Percentiles rank a stretch among this genome's conserved stretches.
These are phyloP conservation scores for Dactylellina sp. DNA, from an alignment of 2,329 filamentous ascomycete species.

Conservation along the genomic window DNA sequence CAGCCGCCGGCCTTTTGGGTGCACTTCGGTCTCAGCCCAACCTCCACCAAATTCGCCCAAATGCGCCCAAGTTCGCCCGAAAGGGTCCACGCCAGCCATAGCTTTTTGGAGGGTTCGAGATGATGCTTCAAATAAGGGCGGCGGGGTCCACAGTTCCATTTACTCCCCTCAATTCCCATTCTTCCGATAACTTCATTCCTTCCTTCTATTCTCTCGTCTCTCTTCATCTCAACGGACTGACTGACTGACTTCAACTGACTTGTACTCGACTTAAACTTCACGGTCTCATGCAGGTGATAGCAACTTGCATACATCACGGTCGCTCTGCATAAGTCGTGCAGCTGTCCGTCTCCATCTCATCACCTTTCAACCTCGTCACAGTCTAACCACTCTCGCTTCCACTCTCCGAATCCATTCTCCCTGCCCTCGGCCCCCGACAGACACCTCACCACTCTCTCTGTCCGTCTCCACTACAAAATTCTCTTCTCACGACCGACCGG, in stretches of 20 bases:
- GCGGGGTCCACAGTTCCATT: too few species aligned
- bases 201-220: too few species aligned
- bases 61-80: too few species aligned
- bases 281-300: constrained; percentile 36
- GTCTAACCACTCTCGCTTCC: constrained; percentile 48
- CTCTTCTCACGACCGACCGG: too few species aligned
- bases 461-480: constrained; percentile 10
- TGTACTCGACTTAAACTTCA: too few species aligned
- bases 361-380: constrained; percentile 6
- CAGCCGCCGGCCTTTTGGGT: constrained; percentile 44
- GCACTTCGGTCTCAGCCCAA: constrained; percentile 38
- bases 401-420: constrained; percentile 41
- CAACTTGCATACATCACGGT: constrained; percentile 39
- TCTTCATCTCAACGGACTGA: too few species aligned
- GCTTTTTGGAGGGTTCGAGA: too few species aligned
- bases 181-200: too few species aligned
- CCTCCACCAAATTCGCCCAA: constrained; percentile 24
- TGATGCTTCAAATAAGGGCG: too few species aligned
- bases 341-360: constrained; percentile 20
- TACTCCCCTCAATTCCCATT: too few species aligned
- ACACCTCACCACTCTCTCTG: constrained; percentile 31
- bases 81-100: constrained; percentile 30
- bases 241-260: too few species aligned
- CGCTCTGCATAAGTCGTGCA: constrained; percentile 30
- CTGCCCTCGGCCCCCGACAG: constrained; percentile 37